Percentiles rank a stretch among this genome's conserved stretches.
phyloP scores from a whole-genome alignment of 257 asterid genomes.

The Cruciata laevipes region DNA sequence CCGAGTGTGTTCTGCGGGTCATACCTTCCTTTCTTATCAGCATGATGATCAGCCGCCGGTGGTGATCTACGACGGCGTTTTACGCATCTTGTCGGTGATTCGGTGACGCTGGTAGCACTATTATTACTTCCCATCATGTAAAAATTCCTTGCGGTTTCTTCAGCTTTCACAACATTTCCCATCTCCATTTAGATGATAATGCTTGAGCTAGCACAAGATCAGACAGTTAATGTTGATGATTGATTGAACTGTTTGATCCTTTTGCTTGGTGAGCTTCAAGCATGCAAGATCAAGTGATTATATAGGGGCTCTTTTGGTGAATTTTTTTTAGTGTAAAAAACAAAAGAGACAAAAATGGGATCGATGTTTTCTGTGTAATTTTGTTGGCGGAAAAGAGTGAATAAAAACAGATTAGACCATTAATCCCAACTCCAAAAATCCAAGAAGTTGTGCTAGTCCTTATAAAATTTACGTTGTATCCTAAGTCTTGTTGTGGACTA shows the following conservation, averaged over 20 bases:
- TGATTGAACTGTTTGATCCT: neutral
- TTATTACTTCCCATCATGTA: slow-evolving; percentile 22
- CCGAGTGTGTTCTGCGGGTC: neutral
- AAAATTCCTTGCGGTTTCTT: slow-evolving; percentile 22
- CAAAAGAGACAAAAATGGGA: slow-evolving; percentile 1
- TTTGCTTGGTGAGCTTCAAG: slow-evolving; percentile 5
- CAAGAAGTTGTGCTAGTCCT: neutral
- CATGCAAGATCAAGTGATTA: slow-evolving; percentile 16
- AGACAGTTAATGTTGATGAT: neutral
- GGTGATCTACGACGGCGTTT: slow-evolving; percentile 54
- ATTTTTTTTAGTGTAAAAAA: neutral
- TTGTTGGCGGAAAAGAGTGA: neutral
- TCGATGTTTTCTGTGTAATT: slow-evolving; percentile 17
- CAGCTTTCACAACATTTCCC: slow-evolving; percentile 26
- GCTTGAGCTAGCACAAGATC: neutral
- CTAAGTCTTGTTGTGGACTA: neutral
- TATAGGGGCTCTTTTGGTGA: slow-evolving; percentile 9
- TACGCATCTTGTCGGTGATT: slow-evolving; percentile 20
- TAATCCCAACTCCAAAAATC: slow-evolving; percentile 3
- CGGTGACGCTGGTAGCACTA: slow-evolving; percentile 14
- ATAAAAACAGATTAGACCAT: neutral
- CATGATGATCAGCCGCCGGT: neutral
- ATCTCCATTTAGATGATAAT: slow-evolving; percentile 16
- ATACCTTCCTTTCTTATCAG: slow-evolving; percentile 1
- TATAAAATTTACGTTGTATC: neutral